Evolutionary conservation across 495 filamentous ascomycete genomes (phyloP), one percentile per base, ranked within the genome.

Genomic region (Aspergillus heteromorphus): DNA sequence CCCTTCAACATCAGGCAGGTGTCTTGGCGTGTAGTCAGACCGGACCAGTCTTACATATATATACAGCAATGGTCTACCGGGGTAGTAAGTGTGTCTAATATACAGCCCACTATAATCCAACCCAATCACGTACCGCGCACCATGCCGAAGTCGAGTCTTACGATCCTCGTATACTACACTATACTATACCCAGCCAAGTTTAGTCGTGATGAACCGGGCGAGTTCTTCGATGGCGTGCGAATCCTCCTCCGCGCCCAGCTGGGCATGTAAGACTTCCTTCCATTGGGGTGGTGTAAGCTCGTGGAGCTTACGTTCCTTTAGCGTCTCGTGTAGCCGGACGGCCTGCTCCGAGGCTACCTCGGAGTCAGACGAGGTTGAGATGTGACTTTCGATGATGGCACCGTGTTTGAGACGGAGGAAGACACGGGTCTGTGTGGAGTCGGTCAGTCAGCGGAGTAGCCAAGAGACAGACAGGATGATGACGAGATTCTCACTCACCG

Each of bases 361-460:
- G 23, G 62, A 25, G 38, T 79, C 65, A 1, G 59, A 38, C 9
- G 77, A 74, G 14, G 71, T 56, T 2, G 76, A 76, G 29, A 81
- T 73, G 18, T 66, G 62, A 51, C 71, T 76, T 54, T 76, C 73
- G 25, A 76, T 68, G 29, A 77, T 65, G 13, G 67, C 69, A 6
- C 74, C 74, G 21, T 77, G 68, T 47, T 76, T 74, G 18, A 70
- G 42, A 45, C 73, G 70, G 21, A 77, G 64, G 48, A 72, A 74
- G 40, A 67, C 65, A 34, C 67, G 69, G 11, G 73, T 76, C 70
- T 73, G 20, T 1, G 17, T 16, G 17, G 20, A 27, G 23, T n/a
- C n/a, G n/a, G n/a, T 34, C 1, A n/a, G 34, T 38, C 34, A 38
- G 34, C 13, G n/a, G 11, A n/a, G 34, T 38, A 1, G 8, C 8